Conservation (phyloP, 2,329 filamentous ascomycete species). For the Diplodia sapinea region DNA sequence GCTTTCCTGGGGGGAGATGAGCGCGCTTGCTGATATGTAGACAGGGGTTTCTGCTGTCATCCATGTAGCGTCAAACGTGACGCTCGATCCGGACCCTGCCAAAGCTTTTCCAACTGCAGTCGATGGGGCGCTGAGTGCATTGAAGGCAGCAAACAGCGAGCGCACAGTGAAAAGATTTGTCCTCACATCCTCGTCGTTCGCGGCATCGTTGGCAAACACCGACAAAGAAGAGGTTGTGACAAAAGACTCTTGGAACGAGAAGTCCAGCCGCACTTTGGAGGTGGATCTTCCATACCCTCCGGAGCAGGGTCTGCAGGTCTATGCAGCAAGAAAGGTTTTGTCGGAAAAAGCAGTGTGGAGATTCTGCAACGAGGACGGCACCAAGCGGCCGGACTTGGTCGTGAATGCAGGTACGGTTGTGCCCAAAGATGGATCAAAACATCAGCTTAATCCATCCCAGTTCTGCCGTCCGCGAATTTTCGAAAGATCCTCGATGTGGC, state of each 20-base stretch:
- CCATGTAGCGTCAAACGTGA: conserved; percentile 53
- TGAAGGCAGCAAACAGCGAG: conserved; percentile 50
- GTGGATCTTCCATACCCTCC: conserved; percentile 35
- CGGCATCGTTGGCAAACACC: conserved; percentile 37
- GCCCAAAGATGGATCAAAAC: too few relatives aligned
- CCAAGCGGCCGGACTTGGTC: conserved; percentile 48
- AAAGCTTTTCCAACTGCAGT: conserved; percentile 51
- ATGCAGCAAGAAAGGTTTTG: conserved; percentile 52
- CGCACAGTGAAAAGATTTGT: conserved; percentile 53
- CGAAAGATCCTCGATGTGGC: conserved; percentile 31
- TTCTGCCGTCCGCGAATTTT: conserved; percentile 32
- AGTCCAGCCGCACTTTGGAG: conserved; percentile 42
- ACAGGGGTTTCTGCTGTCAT: conserved; percentile 50
- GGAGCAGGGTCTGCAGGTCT: conserved; percentile 42
- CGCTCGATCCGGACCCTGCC: conserved; percentile 47
- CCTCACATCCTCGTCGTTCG: conserved; percentile 52
- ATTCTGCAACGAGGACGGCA: conserved; percentile 43
- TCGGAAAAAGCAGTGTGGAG: conserved; percentile 52
- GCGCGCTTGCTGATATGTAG: not conserved
- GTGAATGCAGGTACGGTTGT: conserved; percentile 41
- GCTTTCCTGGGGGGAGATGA: not conserved
- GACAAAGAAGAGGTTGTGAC: conserved; percentile 41
- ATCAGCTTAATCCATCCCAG: not conserved
- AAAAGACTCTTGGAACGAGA: conserved; percentile 43
- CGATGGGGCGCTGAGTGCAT: conserved; percentile 45